These are phyloP conservation scores for Psidium guajava DNA, from an alignment of 345 rosid genomes.

Conservation along the genomic window DNA sequence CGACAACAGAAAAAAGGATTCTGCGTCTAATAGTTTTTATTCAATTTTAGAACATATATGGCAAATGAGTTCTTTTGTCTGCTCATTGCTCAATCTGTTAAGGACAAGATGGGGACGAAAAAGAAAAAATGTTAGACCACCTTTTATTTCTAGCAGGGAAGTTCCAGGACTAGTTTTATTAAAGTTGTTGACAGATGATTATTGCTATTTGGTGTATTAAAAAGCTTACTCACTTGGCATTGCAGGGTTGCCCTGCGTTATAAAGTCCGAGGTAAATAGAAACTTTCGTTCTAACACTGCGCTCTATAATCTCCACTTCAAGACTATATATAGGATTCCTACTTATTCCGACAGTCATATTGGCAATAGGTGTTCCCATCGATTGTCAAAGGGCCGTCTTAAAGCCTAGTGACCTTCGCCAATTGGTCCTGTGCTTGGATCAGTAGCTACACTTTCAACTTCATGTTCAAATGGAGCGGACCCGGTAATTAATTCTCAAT, in stretches of 20 bases:
- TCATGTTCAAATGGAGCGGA: constrained; percentile 69
- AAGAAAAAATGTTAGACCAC: too few species aligned
- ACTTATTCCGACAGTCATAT: neutral
- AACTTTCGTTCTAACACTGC: neutral
- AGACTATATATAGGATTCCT: neutral
- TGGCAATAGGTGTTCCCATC: constrained; percentile 56
- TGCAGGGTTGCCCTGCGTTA: neutral
- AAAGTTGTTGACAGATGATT: neutral
- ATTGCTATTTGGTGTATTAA: constrained; percentile 18
- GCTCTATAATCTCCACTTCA: neutral
- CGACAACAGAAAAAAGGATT: neutral
- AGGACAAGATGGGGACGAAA: too few species aligned
- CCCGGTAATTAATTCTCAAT: constrained; percentile 24
- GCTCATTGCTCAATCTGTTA: too few species aligned
- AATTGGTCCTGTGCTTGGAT: constrained; percentile 83
- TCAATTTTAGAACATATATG: too few species aligned
- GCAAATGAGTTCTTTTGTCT: too few species aligned
- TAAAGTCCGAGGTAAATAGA: constrained; percentile 50
- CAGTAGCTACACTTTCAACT: constrained; percentile 77
- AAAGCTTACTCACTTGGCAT: constrained; percentile 2
- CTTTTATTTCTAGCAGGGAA: too few species aligned
- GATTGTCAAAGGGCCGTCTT: constrained; percentile 64
- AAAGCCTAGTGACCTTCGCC: constrained; percentile 73
- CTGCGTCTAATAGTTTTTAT: too few species aligned
- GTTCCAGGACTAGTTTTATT: too few species aligned